These are phyloP conservation scores for Umbelopsis sp. DNA, from an alignment of 371 early-diverging fungal genomes.

Conservation along the genomic window DNA sequence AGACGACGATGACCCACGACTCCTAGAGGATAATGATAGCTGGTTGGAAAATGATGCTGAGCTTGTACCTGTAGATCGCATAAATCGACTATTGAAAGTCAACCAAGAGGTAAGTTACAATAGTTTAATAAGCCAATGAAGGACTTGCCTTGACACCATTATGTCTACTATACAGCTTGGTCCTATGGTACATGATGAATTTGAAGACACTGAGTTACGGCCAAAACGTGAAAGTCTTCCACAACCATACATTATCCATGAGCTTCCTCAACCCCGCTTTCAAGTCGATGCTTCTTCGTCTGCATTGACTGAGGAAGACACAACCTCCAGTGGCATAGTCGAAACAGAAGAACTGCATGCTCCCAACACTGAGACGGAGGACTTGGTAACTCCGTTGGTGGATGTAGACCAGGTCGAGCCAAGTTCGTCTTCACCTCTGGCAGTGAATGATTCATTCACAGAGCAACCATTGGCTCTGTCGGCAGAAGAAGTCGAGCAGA, in stretches of 20 bases:
- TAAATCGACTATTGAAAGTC: background rate
- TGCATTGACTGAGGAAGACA: background rate
- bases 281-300: background rate
- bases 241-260: background rate
- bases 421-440: background rate
- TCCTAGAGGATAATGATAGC: background rate
- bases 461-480: background rate
- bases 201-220: background rate
- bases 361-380: background rate
- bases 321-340: background rate
- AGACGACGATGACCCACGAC: background rate
- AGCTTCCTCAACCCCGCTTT: background rate
- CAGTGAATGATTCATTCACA: background rate
- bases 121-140: background rate
- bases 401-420: background rate
- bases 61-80: constrained; percentile 4
- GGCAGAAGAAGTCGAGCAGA: background rate
- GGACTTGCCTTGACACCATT: background rate
- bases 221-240: background rate
- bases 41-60: constrained; percentile 14
- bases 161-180: background rate
- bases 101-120: constrained; percentile 2
- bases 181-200: background rate
- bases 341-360: background rate
- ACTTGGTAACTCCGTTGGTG: background rate